Conservation (phyloP, 352 stramenopile genomes). For the Phytophthora colocasiae region DNA sequence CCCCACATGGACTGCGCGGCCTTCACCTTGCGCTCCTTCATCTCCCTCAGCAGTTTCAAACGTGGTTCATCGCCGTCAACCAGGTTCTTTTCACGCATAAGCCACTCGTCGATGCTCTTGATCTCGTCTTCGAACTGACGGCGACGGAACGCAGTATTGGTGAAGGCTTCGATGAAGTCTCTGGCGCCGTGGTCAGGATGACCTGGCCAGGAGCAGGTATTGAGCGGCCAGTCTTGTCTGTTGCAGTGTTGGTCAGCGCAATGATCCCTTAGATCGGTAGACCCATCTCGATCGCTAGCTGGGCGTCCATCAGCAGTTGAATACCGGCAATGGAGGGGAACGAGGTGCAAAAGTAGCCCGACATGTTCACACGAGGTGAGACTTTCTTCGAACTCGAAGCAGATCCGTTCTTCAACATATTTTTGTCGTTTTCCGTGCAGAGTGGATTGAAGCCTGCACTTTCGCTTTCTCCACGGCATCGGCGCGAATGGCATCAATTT, state of each 20-base stretch:
- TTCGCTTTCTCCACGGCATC: slow-evolving; percentile 66
- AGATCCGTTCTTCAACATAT: slow-evolving; percentile 28
- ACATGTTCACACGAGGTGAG: slow-evolving; percentile 68
- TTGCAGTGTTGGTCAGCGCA: slow-evolving; percentile 85
- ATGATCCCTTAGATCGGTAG: slow-evolving; percentile 88
- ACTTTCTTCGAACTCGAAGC: slow-evolving; percentile 35
- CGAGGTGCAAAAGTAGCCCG: slow-evolving; percentile 71
- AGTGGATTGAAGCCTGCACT: slow-evolving; percentile 55
- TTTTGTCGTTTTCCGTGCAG: slow-evolving; percentile 51
- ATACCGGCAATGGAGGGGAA: slow-evolving; percentile 85
- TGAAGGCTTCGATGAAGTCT: slow-evolving; percentile 47
- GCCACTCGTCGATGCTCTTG: slow-evolving; percentile 77
- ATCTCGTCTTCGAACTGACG: slow-evolving; percentile 81
- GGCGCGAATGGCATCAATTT: slow-evolving; percentile 60
- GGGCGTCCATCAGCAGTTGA: slow-evolving; percentile 90
- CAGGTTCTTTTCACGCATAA: slow-evolving; percentile 60
- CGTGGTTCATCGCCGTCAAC: slow-evolving; percentile 44
- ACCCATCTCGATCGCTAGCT: slow-evolving; percentile 90
- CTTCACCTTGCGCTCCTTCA: slow-evolving; percentile 76
- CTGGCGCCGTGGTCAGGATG: slow-evolving; percentile 86
- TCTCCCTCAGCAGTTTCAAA: slow-evolving; percentile 57
- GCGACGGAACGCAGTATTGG: slow-evolving; percentile 77
- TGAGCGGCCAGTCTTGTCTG: slow-evolving; percentile 89
- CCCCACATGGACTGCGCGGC: slow-evolving; percentile 74
- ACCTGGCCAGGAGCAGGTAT: slow-evolving; percentile 85